Evolutionary conservation across 1,284 basidiomycete genomes (phyloP), one percentile per base, ranked within the genome.

Genomic region (Leucoagaricus sp.): DNA sequence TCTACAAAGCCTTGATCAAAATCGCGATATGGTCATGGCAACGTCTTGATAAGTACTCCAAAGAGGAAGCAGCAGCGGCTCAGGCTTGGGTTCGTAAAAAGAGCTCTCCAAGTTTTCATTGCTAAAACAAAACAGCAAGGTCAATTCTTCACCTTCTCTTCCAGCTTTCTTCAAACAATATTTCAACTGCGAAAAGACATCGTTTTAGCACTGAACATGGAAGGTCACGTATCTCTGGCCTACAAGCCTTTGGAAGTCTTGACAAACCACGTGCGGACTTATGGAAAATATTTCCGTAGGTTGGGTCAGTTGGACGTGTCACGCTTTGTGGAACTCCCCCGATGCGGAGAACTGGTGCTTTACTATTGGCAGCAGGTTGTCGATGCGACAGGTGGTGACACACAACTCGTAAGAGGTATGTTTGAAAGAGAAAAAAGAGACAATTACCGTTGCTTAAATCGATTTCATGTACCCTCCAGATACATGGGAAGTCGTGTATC

Each of bases 281-380:
- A 90, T 61, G 91, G 90, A 9, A 92, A 92, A 69, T 84, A 87
- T 63, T 93, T 91, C 72, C 77, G 87, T 51, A 79, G 85, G 33
- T 68, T 93, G 62, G 88, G 91, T 60, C 82, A 87, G 62, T 75
- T 87, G 28, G 77, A 81, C n/a, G 62, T 72, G 17, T 60, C 74
- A 45, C 79, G 81, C 26, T 92, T 93, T 64, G 79, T 86, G 15
- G 70, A 72, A 38, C 71, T 92, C n/a, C 85, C 87, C 1, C 69
- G 73, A 36, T 89, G 85, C 64, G 80, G 77, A 28, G 83, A 87
- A 48, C 68, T 91, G 25, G 81, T 93, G 44, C 71, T 89, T 36
- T 92, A 84, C 63, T 91, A 91, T 63, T 93, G 90, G 90, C 79
- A 77, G 44, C 84, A 89, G 65, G 84, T 93, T 25, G 83, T 85